phyloP scores from a whole-genome alignment of 208 protist genomes.

The Borovskyia barvae region DNA sequence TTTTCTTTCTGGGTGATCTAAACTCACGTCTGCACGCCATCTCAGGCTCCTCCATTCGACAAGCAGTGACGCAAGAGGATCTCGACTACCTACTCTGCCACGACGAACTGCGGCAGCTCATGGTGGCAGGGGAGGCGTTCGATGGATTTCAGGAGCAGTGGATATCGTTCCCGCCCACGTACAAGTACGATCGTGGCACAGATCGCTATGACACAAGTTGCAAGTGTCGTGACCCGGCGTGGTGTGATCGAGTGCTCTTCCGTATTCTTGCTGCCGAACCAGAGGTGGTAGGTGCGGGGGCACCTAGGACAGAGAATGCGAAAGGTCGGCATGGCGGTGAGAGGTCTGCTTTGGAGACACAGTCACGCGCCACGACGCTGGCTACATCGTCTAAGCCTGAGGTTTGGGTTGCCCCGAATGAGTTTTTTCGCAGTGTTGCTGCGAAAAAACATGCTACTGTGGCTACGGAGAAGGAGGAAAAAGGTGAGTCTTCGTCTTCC shows the following conservation, averaged over 20 bases:
- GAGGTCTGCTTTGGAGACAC: no score
- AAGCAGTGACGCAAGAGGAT: constrained; percentile 25
- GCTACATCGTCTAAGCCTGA: no score
- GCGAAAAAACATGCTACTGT: no score
- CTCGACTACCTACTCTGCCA: constrained; percentile 63
- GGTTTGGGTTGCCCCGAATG: no score
- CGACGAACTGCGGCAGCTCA: constrained; percentile 82
- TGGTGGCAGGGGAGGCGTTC: constrained; percentile 73
- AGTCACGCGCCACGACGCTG: no score
- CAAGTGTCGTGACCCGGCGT: constrained; percentile 83
- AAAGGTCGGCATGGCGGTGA: no score
- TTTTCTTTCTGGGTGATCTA: constrained; percentile 93
- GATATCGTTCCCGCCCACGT: constrained; percentile 90
- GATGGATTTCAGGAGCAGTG: constrained; percentile 87
- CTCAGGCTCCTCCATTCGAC: constrained; percentile 30
- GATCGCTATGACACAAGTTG: constrained; percentile 80
- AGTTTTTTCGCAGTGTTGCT: no score
- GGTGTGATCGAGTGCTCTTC: constrained; percentile 90
- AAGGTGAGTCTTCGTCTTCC: no score
- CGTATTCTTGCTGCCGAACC: constrained; percentile 35
- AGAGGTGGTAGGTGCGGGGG: no score
- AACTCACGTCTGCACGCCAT: constrained; percentile 89
- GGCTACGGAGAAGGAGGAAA: no score
- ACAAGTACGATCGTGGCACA: constrained; percentile 83
- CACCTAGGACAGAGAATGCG: no score